A percentile compares a stretch with the other conserved stretches of the same genome.
Conservation (phyloP, 139 green algal genomes). For the Volvox reticuliferus region DNA sequence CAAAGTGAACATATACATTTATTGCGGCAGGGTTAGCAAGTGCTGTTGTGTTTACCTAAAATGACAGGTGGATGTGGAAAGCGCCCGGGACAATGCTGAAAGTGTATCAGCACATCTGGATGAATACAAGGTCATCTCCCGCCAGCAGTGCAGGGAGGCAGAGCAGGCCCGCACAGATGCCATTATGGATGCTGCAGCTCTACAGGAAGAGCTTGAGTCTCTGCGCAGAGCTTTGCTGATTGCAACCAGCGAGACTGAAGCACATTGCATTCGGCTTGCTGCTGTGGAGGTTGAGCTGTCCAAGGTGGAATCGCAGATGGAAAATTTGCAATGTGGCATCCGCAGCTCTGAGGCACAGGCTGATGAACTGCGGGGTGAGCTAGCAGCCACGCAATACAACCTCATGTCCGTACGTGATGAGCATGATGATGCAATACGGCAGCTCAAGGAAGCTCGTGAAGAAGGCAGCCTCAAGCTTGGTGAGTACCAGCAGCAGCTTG, state of each 20-base stretch:
- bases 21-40: too few species aligned
- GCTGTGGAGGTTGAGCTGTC: conserved; percentile 2
- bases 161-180: neutral
- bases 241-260: neutral
- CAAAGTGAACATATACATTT: too few species aligned
- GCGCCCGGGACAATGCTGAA: neutral
- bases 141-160: neutral
- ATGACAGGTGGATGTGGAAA: neutral
- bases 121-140: neutral
- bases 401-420: neutral
- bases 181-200: neutral
- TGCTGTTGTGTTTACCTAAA: neutral
- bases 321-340: neutral
- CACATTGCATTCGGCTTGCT: neutral
- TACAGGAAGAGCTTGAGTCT: neutral
- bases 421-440: neutral
- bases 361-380: conserved; percentile 10
- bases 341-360: neutral
- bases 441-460: too few species aligned
- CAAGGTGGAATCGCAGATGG: neutral
- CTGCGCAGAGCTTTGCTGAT: neutral
- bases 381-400: neutral
- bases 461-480: neutral
- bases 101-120: neutral
- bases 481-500: neutral